phyloP scores from a whole-genome alignment of 2,329 filamentous ascomycete species.

The Pyrenophora tritici-repentis region DNA sequence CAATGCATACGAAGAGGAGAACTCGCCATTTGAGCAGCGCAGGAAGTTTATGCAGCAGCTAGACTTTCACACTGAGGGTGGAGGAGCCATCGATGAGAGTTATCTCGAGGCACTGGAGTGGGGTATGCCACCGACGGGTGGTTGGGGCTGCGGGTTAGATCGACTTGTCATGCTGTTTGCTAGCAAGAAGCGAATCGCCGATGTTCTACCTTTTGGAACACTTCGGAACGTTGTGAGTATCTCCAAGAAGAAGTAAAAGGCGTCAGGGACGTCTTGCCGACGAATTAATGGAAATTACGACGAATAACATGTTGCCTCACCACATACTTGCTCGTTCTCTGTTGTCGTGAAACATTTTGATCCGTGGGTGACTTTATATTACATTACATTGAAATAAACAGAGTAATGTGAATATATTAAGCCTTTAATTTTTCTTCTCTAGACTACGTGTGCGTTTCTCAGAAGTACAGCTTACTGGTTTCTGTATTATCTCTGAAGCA shows the following conservation, averaged over 20 bases:
- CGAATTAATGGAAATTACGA: not conserved
- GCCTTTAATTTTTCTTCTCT: too few species aligned
- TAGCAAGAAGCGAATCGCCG: conserved; percentile 76
- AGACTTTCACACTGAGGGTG: conserved; percentile 40
- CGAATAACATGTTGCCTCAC: not conserved
- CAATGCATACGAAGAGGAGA: conserved; percentile 99
- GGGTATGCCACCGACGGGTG: conserved; percentile 91
- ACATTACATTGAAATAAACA: too few species aligned
- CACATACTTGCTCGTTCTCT: not conserved
- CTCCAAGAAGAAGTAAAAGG: conserved; percentile 29
- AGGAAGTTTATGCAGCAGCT: conserved; percentile 75
- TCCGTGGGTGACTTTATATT: too few species aligned
- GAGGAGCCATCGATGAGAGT: conserved; percentile 69
- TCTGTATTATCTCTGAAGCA: too few species aligned
- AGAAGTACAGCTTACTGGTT: too few species aligned
- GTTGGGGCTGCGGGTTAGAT: conserved; percentile 95
- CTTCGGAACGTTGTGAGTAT: conserved; percentile 64
- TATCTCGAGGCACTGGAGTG: conserved; percentile 86
- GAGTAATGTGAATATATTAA: too few species aligned
- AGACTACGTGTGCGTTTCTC: too few species aligned
- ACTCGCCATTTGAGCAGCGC: conserved; percentile 84
- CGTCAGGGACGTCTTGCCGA: not conserved
- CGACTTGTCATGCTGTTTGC: conserved; percentile 89
- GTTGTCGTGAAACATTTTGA: not conserved
- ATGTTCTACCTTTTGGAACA: conserved; percentile 87